These are phyloP conservation scores for Annona cherimola DNA, from an alignment of 164 flowering plant genomes.

Conservation along the genomic window DNA sequence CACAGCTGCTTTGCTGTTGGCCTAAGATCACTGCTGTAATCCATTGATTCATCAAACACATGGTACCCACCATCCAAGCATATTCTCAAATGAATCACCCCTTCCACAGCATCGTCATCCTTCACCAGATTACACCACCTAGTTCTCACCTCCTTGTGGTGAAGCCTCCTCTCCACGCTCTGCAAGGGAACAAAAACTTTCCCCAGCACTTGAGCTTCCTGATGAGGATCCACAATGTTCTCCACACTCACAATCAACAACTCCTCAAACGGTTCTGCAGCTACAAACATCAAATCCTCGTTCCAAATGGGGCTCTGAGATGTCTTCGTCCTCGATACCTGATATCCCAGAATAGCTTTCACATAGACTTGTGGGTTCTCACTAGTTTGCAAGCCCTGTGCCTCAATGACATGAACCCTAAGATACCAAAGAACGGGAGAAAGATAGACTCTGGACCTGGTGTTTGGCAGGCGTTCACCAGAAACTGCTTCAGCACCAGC, in stretches of 20 bases:
- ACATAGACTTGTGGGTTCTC: constrained; percentile 27
- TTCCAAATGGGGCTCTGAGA: constrained; percentile 52
- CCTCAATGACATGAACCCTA: constrained; percentile 27
- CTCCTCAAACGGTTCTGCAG: constrained; percentile 30
- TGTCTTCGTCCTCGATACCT: constrained; percentile 20
- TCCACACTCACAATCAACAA: constrained; percentile 50
- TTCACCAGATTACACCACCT: constrained; percentile 70
- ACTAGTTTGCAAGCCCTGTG: constrained; percentile 27
- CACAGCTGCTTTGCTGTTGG: constrained; percentile 50
- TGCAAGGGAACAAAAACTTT: constrained; percentile 46
- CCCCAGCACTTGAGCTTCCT: constrained; percentile 57
- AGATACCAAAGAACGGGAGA: constrained; percentile 35
- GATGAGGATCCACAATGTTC: constrained; percentile 47
- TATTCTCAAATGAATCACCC: constrained; percentile 55
- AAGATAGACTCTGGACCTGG: constrained; percentile 32
- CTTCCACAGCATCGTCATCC: constrained; percentile 46
- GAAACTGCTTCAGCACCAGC: constrained; percentile 39
- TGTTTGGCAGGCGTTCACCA: constrained; percentile 21
- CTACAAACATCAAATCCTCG: constrained; percentile 52
- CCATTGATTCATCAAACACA: constrained; percentile 77
- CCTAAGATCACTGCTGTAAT: constrained; percentile 69
- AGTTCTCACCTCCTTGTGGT: constrained; percentile 47
- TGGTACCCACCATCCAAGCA: constrained; percentile 51
- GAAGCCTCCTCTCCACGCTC: constrained; percentile 45
- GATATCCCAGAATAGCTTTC: constrained; percentile 29